Base-by-base conservation (phyloP, 2,329 filamentous ascomycete species). In the Fusarium tjaetaba region DNA sequence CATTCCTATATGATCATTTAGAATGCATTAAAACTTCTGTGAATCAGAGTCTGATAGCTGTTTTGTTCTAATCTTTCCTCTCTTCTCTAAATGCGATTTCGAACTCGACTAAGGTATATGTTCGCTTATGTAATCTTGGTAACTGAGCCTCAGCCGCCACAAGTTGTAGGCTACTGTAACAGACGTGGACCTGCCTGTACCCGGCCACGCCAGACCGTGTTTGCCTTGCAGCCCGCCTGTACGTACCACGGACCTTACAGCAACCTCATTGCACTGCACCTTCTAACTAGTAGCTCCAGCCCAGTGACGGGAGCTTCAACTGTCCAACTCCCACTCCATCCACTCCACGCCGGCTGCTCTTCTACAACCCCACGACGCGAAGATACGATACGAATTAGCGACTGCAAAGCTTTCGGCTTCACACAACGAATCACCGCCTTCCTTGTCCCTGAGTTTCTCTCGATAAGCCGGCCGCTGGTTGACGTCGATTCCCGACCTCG, bases 151-250 rank as follows among this genome's bases (percentile, higher is more conserved):
- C 56, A 56, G 22, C 36, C 58, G 71, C 72, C 72, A 74, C 72
- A 70, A 16, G 32, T 53, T 24, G 41, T 43, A 72, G 72, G 68
- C 72, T 72, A 24, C 72, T 55, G 63, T 43, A 65, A 61, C 48
- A 68, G 59, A 70, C 74, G 74, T 77, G 65, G 74, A 74, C 51
- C 66, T 69, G n/a, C 18, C 39, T 72, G 67, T 76, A 70, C 74
- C 51, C 53, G 79, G 80, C 80, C 80, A 78, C 82, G 82, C 82
- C 82, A 84, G 81, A 81, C 76, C 77, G 78, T 83, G 82, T 84
- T 84, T 84, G 83, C 83, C 83, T 84, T 82, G 80, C 75, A 70
- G 62, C 66, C 53, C 51, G 62, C 76, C 75, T 72, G 62, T 76
- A 76, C 74, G 74, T 78, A 71, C 72, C 38, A 73, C 61, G 56